Percentiles rank a stretch among this genome's conserved stretches.
phyloP scores from a whole-genome alignment of 345 rosid genomes.

The Rhizophora apiculata region DNA sequence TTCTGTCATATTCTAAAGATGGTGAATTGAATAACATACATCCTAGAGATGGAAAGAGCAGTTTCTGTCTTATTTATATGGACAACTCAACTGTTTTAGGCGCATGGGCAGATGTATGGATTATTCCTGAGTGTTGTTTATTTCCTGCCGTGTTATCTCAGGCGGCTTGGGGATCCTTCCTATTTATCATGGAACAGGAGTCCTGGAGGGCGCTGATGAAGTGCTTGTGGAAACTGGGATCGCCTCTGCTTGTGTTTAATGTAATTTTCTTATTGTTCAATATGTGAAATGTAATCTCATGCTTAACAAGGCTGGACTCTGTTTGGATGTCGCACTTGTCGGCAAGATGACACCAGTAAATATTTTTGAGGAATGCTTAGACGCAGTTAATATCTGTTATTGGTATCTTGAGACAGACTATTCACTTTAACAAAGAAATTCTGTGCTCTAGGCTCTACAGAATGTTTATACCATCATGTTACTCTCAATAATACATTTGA shows the following conservation, averaged over 20 bases:
- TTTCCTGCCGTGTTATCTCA: conserved; percentile 24
- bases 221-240: background rate
- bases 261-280: background rate
- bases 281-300: background rate
- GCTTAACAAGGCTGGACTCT: background rate
- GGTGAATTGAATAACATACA: no score
- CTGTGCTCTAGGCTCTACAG: background rate
- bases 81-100: no score
- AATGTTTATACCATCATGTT: conserved; percentile 8
- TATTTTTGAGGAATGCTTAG: background rate
- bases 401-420: no score
- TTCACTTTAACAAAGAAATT: no score
- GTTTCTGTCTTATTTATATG: no score
- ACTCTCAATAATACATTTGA: conserved; percentile 64
- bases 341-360: background rate
- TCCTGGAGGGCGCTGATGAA: conserved; percentile 46
- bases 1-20: no score
- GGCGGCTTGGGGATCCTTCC: conserved; percentile 94
- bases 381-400: no score
- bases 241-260: background rate
- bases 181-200: conserved; percentile 94
- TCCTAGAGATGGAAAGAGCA: no score
- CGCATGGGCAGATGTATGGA: background rate
- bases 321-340: background rate
- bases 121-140: background rate